These are phyloP conservation scores for Eragrostis curvula DNA, from an alignment of 176 grass and related monocot species.

Conservation along the genomic window DNA sequence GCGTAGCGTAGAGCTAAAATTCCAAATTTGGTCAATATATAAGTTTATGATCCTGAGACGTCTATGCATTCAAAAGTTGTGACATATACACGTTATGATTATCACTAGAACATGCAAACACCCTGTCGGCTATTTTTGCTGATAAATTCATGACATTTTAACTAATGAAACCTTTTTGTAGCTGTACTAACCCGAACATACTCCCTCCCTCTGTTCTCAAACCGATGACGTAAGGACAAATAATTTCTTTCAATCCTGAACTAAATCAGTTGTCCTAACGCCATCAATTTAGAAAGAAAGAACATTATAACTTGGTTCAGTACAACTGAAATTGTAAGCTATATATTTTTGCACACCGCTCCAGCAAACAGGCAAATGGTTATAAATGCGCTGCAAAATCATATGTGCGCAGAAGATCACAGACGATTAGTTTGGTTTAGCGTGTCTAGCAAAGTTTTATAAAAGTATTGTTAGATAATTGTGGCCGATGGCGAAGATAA, in stretches of 20 bases:
- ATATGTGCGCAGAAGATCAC: slow-evolving; percentile 29
- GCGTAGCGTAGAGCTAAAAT: no score
- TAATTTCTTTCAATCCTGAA: no score
- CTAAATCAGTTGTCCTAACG: no score
- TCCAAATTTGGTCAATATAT: no score
- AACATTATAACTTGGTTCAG: not conserved
- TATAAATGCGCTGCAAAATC: not conserved
- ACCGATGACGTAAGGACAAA: no score
- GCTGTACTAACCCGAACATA: not conserved
- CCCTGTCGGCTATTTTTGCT: not conserved
- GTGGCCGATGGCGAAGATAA: slow-evolving; percentile 51
- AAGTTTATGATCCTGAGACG: no score
- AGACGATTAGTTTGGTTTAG: slow-evolving; percentile 18
- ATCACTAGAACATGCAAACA: no score
- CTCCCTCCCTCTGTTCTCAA: no score
- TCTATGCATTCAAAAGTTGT: no score
- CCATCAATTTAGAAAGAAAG: not conserved
- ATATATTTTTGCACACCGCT: not conserved
- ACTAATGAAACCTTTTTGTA: not conserved
- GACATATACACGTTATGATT: no score
- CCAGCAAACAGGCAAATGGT: not conserved
- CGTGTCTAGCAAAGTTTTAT: slow-evolving; percentile 46
- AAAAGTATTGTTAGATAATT: slow-evolving; percentile 37
- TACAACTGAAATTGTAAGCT: not conserved
- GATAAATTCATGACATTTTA: not conserved